phyloP scores from a whole-genome alignment of 75 land plant species.

The Cunninghamia lanceolata region DNA sequence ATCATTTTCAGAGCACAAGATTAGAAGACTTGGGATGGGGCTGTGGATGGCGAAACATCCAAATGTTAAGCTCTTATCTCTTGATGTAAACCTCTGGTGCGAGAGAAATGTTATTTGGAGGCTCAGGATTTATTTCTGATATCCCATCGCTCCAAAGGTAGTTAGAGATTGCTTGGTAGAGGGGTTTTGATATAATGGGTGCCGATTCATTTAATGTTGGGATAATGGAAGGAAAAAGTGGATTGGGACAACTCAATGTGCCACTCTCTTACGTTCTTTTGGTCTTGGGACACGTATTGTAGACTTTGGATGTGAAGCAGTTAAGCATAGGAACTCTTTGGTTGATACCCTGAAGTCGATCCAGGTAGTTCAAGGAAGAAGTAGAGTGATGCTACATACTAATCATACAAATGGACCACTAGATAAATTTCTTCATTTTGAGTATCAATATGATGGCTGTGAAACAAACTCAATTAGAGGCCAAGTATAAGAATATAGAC shows the following conservation, averaged over 20 bases:
- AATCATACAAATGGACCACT: slow-evolving; percentile 46
- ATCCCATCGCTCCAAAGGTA: slow-evolving; percentile 81
- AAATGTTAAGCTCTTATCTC: slow-evolving; percentile 83
- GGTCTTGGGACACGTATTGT: slow-evolving; percentile 80
- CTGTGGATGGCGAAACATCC: slow-evolving; percentile 97
- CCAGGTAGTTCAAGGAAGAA: neutral
- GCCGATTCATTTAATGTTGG: slow-evolving; percentile 50
- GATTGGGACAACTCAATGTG: slow-evolving; percentile 99
- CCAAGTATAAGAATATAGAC: too few species aligned
- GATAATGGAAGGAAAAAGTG: slow-evolving; percentile 68
- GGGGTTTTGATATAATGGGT: slow-evolving; percentile 75
- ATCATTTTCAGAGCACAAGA: slow-evolving; percentile 69
- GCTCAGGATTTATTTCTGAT: slow-evolving; percentile 82
- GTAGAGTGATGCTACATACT: slow-evolving; percentile 16
- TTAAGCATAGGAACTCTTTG: slow-evolving; percentile 3
- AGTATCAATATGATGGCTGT: slow-evolving; percentile 28
- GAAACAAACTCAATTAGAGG: slow-evolving; percentile 34
- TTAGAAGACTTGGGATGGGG: slow-evolving; percentile 91
- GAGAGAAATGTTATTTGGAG: slow-evolving; percentile 69
- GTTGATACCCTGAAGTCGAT: neutral
- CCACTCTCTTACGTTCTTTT: slow-evolving; percentile 82
- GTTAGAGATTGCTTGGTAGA: slow-evolving; percentile 93
- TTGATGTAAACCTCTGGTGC: slow-evolving; percentile 47
- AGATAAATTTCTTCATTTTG: slow-evolving; percentile 42
- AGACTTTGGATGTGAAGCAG: slow-evolving; percentile 56